Conservation (phyloP, 768 basidiomycete species). For the Lanmaoa rubissima region DNA sequence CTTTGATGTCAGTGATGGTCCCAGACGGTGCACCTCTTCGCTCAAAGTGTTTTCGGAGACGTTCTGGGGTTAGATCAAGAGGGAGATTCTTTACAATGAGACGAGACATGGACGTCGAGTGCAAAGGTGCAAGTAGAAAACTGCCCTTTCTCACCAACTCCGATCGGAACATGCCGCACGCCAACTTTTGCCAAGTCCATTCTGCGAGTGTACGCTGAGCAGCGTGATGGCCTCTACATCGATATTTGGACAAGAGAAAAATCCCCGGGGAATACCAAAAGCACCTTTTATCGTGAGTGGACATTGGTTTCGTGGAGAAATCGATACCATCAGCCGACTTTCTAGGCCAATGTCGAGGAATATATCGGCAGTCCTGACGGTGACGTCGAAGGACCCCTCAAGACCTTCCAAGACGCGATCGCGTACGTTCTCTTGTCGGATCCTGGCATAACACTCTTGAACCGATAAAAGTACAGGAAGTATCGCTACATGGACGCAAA, state of each 20-base stretch:
- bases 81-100: slow-evolving; percentile 84
- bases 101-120: slow-evolving; percentile 59
- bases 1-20: slow-evolving; percentile 81
- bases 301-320: neutral
- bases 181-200: neutral
- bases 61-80: slow-evolving; percentile 58
- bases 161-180: slow-evolving; percentile 26
- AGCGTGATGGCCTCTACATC: slow-evolving; percentile 24
- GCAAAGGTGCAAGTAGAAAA: neutral
- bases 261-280: slow-evolving; percentile 90
- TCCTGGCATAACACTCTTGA: slow-evolving; percentile 12
- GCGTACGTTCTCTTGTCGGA: slow-evolving; percentile 57
- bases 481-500: slow-evolving; percentile 97
- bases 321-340: neutral
- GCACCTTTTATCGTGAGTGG: slow-evolving; percentile 90
- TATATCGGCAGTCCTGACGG: slow-evolving; percentile 79
- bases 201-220: neutral
- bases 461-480: slow-evolving; percentile 62
- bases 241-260: slow-evolving; percentile 51
- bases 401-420: slow-evolving; percentile 86
- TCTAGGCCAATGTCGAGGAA: slow-evolving; percentile 81
- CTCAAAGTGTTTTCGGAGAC: slow-evolving; percentile 68
- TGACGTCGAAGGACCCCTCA: slow-evolving; percentile 75
- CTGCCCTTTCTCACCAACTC: slow-evolving; percentile 8
- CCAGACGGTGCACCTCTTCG: slow-evolving; percentile 58